Percentiles rank a stretch among this genome's conserved stretches.
Conservation (phyloP, 2,329 filamentous ascomycete species). For the Cladophialophora bantiana region DNA sequence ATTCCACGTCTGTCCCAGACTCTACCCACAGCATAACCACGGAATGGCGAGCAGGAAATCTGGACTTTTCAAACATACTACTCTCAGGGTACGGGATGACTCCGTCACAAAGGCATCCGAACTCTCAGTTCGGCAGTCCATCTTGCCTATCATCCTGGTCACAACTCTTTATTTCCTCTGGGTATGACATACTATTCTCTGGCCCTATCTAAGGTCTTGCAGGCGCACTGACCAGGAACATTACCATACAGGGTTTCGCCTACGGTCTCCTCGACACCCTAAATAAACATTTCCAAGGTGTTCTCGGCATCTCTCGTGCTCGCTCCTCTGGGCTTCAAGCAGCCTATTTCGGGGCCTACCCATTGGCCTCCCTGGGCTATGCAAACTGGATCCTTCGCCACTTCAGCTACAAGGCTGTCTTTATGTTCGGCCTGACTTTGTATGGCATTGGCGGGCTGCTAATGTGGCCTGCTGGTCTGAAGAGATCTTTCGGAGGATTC, state of each 20-base stretch:
- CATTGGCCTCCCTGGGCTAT: conserved; percentile 60
- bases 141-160: conserved; percentile 54
- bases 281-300: conserved; percentile 65
- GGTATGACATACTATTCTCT: conserved; percentile 42
- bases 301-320: conserved; percentile 60
- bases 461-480: conserved; percentile 81
- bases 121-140: conserved; percentile 52
- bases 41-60: conserved; percentile 12
- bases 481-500: conserved; percentile 76
- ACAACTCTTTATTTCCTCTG: conserved; percentile 62
- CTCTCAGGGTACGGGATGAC: conserved; percentile 16
- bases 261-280: conserved; percentile 58
- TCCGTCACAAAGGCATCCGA: conserved; percentile 47
- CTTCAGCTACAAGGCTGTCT: conserved; percentile 80
- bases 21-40: not conserved
- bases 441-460: conserved; percentile 77
- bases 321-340: conserved; percentile 68
- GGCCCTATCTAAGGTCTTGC: not conserved
- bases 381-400: conserved; percentile 69
- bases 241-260: conserved; percentile 50
- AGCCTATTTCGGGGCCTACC: conserved; percentile 68
- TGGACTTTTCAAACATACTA: conserved; percentile 19
- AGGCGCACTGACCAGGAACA: not conserved
- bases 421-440: conserved; percentile 74
- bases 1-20: not conserved